Base-by-base conservation (phyloP, 2,329 filamentous ascomycete species). In the Dothidotthia symphoricarpi region DNA sequence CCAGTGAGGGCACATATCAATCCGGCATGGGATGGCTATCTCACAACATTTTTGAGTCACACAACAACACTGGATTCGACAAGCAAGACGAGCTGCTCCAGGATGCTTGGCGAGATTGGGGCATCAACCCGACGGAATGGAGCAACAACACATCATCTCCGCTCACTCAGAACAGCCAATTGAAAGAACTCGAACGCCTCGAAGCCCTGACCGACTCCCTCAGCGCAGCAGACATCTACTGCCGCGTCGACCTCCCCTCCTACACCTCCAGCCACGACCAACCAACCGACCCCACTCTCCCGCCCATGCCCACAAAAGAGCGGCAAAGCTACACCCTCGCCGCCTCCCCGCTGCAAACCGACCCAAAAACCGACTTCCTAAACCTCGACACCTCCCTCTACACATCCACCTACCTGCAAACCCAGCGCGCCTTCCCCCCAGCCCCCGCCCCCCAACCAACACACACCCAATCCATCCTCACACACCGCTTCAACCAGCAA, bases 1-100 rank as follows among this genome's bases (percentile, higher is more conserved):
- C 91, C 35, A 98, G 93, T 61, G 74, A 87, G 57, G 78, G 80
- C 34, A 94, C 90, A 0, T 96, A 94, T 56, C 69, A 76, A 22
- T 67, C 72, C 8, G 87, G 85, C 12, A 93, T 96, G 85, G 89
- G 88, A 10, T 74, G 82, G 77, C 66, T 89, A 17, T 79, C 76
- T 31, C 78, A 82, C 39, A 85, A 91, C 53, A 65, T 75, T 3
- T 63, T 74, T 9, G 41, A 69, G 22, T 53, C 72, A 12, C 60
- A 68, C 28, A 38, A 52, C 39, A 59, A 67, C 34, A 47, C 62
- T 31, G 56, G 58, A 24, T 65, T 71, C 16, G 70, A 74, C 16
- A 70, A 71, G 10, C 78, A 86, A 43, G 76, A 83, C 33, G 82
- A 88, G 51, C 66, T 83, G 3, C 66, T 85, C 45, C 73, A 75